These are phyloP conservation scores for Apiospora aurea DNA, from an alignment of 2,329 filamentous ascomycete species.

Conservation along the genomic window DNA sequence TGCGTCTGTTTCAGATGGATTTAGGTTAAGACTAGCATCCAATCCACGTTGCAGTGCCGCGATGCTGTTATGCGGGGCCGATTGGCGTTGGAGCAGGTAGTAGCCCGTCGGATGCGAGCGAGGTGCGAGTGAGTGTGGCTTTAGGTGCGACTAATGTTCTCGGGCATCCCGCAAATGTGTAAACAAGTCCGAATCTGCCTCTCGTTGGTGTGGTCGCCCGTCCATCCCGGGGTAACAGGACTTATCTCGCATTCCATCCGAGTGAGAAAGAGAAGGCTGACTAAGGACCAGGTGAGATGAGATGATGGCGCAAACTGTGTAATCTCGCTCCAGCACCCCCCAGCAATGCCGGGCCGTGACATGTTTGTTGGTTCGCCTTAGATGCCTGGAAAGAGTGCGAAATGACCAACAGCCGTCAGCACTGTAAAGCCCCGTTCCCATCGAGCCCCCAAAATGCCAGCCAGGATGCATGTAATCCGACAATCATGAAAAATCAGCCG, in stretches of 20 bases:
- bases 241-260: background rate
- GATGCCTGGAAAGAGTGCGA: background rate
- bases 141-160: background rate
- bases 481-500: background rate
- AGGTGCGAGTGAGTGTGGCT: background rate
- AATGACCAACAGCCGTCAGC: background rate
- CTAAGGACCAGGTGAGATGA: background rate
- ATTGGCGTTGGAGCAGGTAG: background rate
- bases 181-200: background rate
- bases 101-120: background rate
- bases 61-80: background rate
- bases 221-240: background rate
- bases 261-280: background rate
- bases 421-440: constrained; percentile 4
- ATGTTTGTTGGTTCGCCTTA: background rate
- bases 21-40: constrained; percentile 10
- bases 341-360: background rate
- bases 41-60: constrained; percentile 9
- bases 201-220: background rate
- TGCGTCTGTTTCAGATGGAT: constrained; percentile 18
- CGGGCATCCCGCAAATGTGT: background rate
- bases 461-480: background rate
- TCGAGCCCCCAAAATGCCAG: background rate
- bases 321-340: background rate
- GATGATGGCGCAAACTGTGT: background rate